Conservation (phyloP, 2,329 filamentous ascomycete species). For the Fusarium anguioides region DNA sequence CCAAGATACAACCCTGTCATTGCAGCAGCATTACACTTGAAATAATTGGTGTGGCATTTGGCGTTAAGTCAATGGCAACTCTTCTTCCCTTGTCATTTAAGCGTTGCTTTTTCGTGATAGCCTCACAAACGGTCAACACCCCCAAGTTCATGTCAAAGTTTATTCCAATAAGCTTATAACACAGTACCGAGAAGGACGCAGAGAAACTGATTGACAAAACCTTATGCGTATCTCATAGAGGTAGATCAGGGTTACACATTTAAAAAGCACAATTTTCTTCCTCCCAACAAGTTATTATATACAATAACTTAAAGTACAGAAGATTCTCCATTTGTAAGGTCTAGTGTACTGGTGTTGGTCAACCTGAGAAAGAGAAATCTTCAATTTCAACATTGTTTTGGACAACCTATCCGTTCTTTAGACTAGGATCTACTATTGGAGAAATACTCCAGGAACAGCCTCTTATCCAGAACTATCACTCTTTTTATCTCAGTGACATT, state of each 20-base stretch:
- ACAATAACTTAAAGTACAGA: too few relatives aligned
- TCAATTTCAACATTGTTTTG: too few relatives aligned
- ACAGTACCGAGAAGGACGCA: neutral
- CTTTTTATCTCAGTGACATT: neutral
- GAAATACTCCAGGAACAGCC: too few relatives aligned
- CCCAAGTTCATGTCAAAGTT: neutral
- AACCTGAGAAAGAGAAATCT: neutral
- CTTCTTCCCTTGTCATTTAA: neutral
- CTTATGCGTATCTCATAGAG: too few relatives aligned
- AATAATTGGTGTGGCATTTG: constrained; percentile 1
- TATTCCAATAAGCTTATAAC: neutral
- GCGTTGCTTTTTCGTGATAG: constrained; percentile 1
- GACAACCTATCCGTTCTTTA: too few relatives aligned
- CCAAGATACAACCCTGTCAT: constrained; percentile 33
- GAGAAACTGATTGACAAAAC: neutral
- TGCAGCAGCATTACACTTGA: constrained; percentile 17
- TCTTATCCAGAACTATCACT: too few relatives aligned
- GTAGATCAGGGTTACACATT: too few relatives aligned
- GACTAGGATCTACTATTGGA: too few relatives aligned
- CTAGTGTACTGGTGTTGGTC: neutral
- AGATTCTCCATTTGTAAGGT: too few relatives aligned
- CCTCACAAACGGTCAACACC: neutral
- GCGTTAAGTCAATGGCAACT: neutral
- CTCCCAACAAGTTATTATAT: too few relatives aligned
- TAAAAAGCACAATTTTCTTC: too few relatives aligned